Evolutionary conservation across 2,329 filamentous ascomycete species (phyloP).

Genomic region (Beauveria varroae): DNA sequence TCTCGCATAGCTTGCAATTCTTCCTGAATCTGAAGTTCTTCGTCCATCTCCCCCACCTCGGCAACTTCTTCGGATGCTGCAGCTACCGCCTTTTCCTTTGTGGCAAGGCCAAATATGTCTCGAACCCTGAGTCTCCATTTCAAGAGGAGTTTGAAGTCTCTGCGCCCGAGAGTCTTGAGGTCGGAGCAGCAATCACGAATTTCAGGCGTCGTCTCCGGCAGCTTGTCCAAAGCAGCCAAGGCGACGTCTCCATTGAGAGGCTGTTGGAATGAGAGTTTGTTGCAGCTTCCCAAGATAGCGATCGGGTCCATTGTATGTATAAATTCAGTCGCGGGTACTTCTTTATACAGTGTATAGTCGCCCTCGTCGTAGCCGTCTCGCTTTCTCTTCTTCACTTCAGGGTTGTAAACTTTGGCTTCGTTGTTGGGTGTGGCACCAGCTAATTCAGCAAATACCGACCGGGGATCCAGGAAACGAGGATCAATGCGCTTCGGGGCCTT

Average conservation of each 20-base stretch:
- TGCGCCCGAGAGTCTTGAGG: constrained; percentile 82
- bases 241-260: constrained; percentile 77
- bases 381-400: constrained; percentile 95
- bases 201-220: constrained; percentile 81
- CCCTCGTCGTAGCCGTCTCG: constrained; percentile 96
- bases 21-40: constrained; percentile 84
- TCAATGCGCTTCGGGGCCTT: constrained; percentile 93
- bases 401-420: constrained; percentile 96
- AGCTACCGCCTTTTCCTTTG: constrained; percentile 55
- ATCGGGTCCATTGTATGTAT: constrained; percentile 92
- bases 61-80: constrained; percentile 60
- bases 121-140: constrained; percentile 85
- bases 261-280: constrained; percentile 77
- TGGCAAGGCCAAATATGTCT: constrained; percentile 80
- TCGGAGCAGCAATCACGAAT: constrained; percentile 72
- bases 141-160: constrained; percentile 86
- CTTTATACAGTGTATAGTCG: constrained; percentile 87
- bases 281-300: constrained; percentile 77
- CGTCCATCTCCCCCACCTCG: constrained; percentile 84
- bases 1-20: constrained; percentile 79
- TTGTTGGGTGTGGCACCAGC: constrained; percentile 81
- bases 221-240: constrained; percentile 73
- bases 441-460: constrained; percentile 88
- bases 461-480: constrained; percentile 83
- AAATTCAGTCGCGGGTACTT: constrained; percentile 81